Percentiles rank a stretch among this genome's conserved stretches.
phyloP scores from a whole-genome alignment of 176 grass and related monocot genomes.

The Elaeis guineensis region DNA sequence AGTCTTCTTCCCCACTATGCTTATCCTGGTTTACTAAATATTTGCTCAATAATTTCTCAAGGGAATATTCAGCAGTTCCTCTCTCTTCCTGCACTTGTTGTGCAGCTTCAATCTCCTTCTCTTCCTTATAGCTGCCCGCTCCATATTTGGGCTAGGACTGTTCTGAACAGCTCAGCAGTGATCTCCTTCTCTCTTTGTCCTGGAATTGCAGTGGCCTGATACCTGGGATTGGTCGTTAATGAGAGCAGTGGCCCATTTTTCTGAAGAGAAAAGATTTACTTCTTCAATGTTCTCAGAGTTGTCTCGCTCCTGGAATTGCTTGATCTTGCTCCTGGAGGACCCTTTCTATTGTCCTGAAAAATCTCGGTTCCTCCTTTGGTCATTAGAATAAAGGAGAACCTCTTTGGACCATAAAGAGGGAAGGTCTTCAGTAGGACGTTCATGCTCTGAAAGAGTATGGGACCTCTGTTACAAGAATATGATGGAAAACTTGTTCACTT shows the following conservation, averaged over 20 bases:
- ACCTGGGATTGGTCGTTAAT: slow-evolving; percentile 27
- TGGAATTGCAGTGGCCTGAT: slow-evolving; percentile 33
- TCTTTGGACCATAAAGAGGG: slow-evolving; percentile 25
- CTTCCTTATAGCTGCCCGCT: slow-evolving; percentile 31
- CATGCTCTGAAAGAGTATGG: slow-evolving; percentile 20
- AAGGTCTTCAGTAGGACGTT: slow-evolving; percentile 28
- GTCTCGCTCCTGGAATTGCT: slow-evolving; percentile 50
- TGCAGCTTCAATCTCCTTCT: slow-evolving; percentile 55
- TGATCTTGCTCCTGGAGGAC: slow-evolving; percentile 28
- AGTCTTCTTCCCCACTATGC: slow-evolving; percentile 29
- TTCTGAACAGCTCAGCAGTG: slow-evolving; percentile 70
- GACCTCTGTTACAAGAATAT: slow-evolving; percentile 25
- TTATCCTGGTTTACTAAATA: slow-evolving; percentile 44
- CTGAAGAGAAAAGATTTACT: slow-evolving; percentile 34
- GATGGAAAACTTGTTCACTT: slow-evolving; percentile 29
- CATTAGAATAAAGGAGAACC: slow-evolving; percentile 25
- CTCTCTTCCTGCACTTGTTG: slow-evolving; percentile 45
- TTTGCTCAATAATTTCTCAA: slow-evolving; percentile 59
- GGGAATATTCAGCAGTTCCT: slow-evolving; percentile 44
- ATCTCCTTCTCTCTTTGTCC: slow-evolving; percentile 66
- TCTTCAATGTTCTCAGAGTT: slow-evolving; percentile 46
- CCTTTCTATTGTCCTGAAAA: slow-evolving; percentile 17
- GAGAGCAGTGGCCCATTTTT: slow-evolving; percentile 60
- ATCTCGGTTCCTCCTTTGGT: slow-evolving; percentile 16
- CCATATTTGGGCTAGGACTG: slow-evolving; percentile 53